Percentiles rank a stretch among this genome's conserved stretches.
These are phyloP conservation scores for Naematelia encephala DNA, from an alignment of 768 basidiomycete genomes.

Conservation along the genomic window DNA sequence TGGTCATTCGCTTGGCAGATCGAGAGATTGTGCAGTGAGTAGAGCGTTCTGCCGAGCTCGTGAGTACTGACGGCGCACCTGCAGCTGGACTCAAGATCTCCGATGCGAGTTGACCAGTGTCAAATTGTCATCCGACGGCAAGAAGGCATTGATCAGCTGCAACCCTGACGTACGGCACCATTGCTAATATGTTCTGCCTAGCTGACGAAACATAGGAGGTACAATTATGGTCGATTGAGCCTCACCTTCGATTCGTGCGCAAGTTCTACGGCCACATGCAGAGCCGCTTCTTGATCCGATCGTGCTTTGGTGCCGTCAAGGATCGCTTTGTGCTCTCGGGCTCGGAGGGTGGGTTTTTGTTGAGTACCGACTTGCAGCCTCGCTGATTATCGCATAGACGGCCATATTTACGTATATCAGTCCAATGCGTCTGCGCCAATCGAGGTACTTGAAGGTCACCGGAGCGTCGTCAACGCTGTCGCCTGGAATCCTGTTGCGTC, in stretches of 20 bases:
- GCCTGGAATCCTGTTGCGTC: constrained; percentile 90
- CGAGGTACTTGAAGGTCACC: constrained; percentile 85
- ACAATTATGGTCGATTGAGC: constrained; percentile 75
- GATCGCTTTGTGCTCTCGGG: constrained; percentile 88
- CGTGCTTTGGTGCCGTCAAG: constrained; percentile 87
- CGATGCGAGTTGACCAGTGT: constrained; percentile 79
- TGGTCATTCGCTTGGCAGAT: constrained; percentile 29
- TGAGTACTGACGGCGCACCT: constrained; percentile 1
- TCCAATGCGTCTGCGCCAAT: constrained; percentile 74
- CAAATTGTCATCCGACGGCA: constrained; percentile 78
- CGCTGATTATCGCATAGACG: constrained; percentile 59
- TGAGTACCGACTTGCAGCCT: neutral
- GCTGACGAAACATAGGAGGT: constrained; percentile 63
- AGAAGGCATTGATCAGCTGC: constrained; percentile 79
- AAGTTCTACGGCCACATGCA: constrained; percentile 85
- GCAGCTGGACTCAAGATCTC: constrained; percentile 23
- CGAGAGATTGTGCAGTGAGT: constrained; percentile 38
- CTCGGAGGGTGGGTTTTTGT: constrained; percentile 74
- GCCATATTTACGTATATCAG: constrained; percentile 94
- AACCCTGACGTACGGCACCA: constrained; percentile 69
- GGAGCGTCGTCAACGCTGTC: constrained; percentile 85
- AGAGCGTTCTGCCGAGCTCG: neutral
- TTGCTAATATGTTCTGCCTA: neutral
- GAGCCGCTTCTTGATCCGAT: constrained; percentile 77
- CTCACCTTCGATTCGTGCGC: constrained; percentile 62